phyloP scores from a whole-genome alignment of 106 monocot species.

The Dioscorea dumetorum region DNA sequence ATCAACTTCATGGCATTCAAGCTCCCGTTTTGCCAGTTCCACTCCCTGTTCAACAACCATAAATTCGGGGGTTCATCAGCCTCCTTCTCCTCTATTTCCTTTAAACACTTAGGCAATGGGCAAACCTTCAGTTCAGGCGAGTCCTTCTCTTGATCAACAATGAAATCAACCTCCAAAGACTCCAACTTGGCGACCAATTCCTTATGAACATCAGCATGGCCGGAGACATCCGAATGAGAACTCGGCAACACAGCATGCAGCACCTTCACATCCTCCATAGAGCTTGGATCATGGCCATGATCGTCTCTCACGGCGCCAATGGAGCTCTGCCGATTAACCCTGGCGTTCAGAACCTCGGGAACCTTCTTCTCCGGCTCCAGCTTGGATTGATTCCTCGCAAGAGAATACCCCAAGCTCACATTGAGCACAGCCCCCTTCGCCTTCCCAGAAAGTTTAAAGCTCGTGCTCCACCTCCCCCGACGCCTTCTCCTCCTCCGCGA shows the following conservation, averaged over 20 bases:
- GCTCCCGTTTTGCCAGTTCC: slow-evolving; percentile 16
- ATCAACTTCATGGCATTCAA: not conserved
- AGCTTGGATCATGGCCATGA: slow-evolving; percentile 2
- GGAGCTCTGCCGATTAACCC: not conserved
- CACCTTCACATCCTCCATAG: slow-evolving; percentile 56
- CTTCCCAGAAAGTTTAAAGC: slow-evolving; percentile 63
- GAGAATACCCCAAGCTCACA: slow-evolving; percentile 64
- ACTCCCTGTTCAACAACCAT: slow-evolving; percentile 56
- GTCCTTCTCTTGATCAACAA: slow-evolving; percentile 1
- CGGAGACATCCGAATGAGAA: slow-evolving; percentile 19
- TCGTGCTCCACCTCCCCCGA: slow-evolving; percentile 85
- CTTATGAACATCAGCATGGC: not conserved
- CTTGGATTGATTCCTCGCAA: not conserved
- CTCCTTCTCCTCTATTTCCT: slow-evolving; percentile 11
- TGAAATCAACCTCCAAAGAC: slow-evolving; percentile 3
- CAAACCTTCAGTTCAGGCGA: slow-evolving; percentile 4
- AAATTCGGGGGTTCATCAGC: slow-evolving; percentile 26
- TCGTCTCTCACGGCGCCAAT: not conserved
- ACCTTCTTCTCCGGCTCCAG: slow-evolving; percentile 9
- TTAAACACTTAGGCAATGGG: slow-evolving; percentile 1
- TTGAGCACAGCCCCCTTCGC: slow-evolving; percentile 63
- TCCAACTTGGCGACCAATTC: not conserved
- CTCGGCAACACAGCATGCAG: slow-evolving; percentile 54
- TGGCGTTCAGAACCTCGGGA: slow-evolving; percentile 13
- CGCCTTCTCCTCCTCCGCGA: slow-evolving; percentile 47